Evolutionary conservation across 352 stramenopile species (phyloP).

Genomic region (Pythium periplocum): DNA sequence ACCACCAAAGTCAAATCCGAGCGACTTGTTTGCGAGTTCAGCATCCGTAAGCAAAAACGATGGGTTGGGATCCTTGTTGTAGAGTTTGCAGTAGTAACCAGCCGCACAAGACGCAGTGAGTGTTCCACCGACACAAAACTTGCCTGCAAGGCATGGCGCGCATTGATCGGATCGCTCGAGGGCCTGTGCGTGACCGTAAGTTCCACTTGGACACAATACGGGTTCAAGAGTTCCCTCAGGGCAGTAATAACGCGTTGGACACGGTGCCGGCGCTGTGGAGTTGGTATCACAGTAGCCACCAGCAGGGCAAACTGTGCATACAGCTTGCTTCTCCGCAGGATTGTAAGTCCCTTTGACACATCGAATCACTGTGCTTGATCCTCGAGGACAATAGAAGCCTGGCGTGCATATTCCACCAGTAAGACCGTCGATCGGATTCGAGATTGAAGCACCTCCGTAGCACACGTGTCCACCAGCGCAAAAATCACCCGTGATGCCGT

Average conservation of each 20-base stretch:
- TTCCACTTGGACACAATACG: constrained; percentile 70
- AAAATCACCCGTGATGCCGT: constrained; percentile 39
- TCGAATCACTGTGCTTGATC: constrained; percentile 38
- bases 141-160: constrained; percentile 56
- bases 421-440: constrained; percentile 42
- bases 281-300: constrained; percentile 72
- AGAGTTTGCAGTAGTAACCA: constrained; percentile 82
- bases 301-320: constrained; percentile 44
- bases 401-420: constrained; percentile 52
- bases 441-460: constrained; percentile 42
- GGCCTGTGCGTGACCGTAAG: constrained; percentile 52
- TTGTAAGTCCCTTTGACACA: constrained; percentile 77
- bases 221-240: constrained; percentile 38
- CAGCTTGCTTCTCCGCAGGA: constrained; percentile 31
- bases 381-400: constrained; percentile 64
- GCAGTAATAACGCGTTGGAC: constrained; percentile 69
- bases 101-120: constrained; percentile 68
- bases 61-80: constrained; percentile 56
- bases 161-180: constrained; percentile 49
- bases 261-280: constrained; percentile 36
- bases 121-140: constrained; percentile 72
- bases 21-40: constrained; percentile 11
- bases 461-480: constrained; percentile 60
- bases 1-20: constrained; percentile 43
- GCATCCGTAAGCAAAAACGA: neutral